phyloP scores from a whole-genome alignment of 768 basidiomycete genomes.

The Xerocomellus dryophilus region DNA sequence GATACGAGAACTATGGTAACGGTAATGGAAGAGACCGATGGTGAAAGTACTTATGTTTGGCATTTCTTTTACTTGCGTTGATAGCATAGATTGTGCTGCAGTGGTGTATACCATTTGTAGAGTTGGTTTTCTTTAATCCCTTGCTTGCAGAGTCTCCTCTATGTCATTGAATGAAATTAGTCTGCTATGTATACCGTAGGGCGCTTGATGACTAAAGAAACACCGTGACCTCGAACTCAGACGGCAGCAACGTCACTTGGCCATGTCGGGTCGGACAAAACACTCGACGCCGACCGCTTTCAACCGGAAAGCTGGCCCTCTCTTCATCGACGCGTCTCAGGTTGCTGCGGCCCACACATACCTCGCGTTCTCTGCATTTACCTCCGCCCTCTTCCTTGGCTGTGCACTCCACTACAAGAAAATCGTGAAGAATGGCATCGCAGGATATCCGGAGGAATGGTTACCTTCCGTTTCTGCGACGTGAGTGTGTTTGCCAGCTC shows the following conservation, averaged over 20 bases:
- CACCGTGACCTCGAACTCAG: not conserved
- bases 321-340: conserved; percentile 44
- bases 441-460: conserved; percentile 84
- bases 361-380: conserved; percentile 65
- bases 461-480: conserved; percentile 88
- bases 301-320: conserved; percentile 8
- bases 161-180: too few relatives aligned
- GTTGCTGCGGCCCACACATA: conserved; percentile 64
- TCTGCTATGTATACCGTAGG: too few relatives aligned
- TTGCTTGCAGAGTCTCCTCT: not conserved
- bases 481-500: conserved; percentile 38
- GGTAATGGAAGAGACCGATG: conserved; percentile 26
- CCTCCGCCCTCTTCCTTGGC: conserved; percentile 59
- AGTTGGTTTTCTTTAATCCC: conserved; percentile 6
- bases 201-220: too few relatives aligned
- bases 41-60: conserved; percentile 14
- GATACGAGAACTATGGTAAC: conserved; percentile 22
- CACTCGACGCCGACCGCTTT: not conserved
- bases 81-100: conserved; percentile 20
- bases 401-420: conserved; percentile 73
- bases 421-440: conserved; percentile 82
- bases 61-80: conserved; percentile 3
- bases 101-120: conserved; percentile 28
- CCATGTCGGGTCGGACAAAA: conserved; percentile 22
- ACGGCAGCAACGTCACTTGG: not conserved